Conservation (phyloP, 2,329 filamentous ascomycete genomes). For the Cordyceps cateniannulata region DNA sequence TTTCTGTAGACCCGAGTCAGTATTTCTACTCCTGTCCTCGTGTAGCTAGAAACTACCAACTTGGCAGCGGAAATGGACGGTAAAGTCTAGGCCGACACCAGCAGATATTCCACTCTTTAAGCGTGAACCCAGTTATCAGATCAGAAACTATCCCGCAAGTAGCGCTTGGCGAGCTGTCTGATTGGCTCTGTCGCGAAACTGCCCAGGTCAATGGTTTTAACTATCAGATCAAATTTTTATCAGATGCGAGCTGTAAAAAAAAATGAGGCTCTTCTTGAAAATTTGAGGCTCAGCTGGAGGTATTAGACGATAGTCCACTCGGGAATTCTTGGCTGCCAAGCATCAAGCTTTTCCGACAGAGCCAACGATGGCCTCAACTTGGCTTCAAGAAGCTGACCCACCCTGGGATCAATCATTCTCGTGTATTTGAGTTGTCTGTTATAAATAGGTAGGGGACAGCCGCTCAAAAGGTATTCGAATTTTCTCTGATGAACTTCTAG, state of each 20-base stretch:
- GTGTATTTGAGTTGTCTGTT: not conserved
- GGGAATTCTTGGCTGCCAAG: not conserved
- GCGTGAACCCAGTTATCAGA: not conserved
- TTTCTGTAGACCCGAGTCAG: too few species aligned
- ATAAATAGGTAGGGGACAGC: not conserved
- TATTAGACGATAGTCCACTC: not conserved
- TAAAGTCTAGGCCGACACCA: not conserved
- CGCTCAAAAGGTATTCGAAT: not conserved
- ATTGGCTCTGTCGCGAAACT: not conserved
- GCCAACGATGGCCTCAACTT: not conserved
- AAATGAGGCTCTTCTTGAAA: not conserved
- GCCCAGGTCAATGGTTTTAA: not conserved
- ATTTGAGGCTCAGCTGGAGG: not conserved
- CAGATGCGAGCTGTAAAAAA: not conserved
- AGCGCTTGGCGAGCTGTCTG: not conserved
- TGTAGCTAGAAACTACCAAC: too few species aligned
- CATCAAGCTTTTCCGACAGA: not conserved
- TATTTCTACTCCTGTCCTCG: too few species aligned
- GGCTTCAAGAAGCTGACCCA: too few species aligned
- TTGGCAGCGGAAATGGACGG: not conserved
- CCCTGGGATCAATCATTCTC: too few species aligned
- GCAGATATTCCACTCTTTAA: not conserved
- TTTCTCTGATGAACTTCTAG: not conserved
- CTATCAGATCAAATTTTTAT: not conserved
- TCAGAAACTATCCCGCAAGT: not conserved